phyloP scores from a whole-genome alignment of 2,329 filamentous ascomycete genomes.

The Truncatella angustata region DNA sequence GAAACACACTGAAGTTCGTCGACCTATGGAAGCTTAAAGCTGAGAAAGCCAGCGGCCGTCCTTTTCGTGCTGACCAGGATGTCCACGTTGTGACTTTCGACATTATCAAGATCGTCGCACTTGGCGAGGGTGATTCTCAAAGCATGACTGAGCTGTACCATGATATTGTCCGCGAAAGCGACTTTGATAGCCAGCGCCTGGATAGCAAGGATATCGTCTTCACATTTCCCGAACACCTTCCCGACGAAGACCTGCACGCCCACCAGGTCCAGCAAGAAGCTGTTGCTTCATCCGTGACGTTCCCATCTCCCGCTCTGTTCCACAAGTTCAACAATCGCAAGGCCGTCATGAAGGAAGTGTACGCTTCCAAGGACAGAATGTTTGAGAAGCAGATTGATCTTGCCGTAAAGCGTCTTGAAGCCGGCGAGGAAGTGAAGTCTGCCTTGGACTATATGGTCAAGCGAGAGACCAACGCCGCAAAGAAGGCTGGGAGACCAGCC shows the following conservation, averaged over 20 bases:
- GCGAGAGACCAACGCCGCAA: constrained; percentile 12
- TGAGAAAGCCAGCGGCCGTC: constrained; percentile 21
- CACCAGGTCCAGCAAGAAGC: constrained; percentile 13
- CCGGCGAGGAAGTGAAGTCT: constrained; percentile 12
- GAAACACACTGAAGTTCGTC: constrained; percentile 24
- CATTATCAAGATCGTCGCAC: constrained; percentile 30
- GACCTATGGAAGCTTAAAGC: constrained; percentile 32
- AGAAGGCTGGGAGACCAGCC: constrained; percentile 13
- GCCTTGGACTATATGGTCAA: constrained; percentile 16
- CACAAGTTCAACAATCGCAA: constrained; percentile 12
- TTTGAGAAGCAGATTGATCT: constrained; percentile 11
- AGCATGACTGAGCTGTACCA: constrained; percentile 14
- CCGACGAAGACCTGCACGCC: constrained; percentile 7
- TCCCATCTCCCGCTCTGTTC: constrained; percentile 11
- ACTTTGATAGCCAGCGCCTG: background rate
- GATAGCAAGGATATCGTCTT: constrained; percentile 2
- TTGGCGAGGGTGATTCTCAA: constrained; percentile 19
- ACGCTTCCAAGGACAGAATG: constrained; percentile 11
- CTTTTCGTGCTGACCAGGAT: constrained; percentile 29
- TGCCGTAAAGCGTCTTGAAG: constrained; percentile 12
- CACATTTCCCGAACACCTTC: constrained; percentile 9
- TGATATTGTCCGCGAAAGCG: constrained; percentile 5
- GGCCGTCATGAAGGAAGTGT: constrained; percentile 9
- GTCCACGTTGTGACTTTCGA: constrained; percentile 30
- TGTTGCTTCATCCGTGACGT: constrained; percentile 2